A percentile compares a stretch with the other conserved stretches of the same genome.
Conservation (phyloP, 768 basidiomycete species). For the Trametes sanguinea region DNA sequence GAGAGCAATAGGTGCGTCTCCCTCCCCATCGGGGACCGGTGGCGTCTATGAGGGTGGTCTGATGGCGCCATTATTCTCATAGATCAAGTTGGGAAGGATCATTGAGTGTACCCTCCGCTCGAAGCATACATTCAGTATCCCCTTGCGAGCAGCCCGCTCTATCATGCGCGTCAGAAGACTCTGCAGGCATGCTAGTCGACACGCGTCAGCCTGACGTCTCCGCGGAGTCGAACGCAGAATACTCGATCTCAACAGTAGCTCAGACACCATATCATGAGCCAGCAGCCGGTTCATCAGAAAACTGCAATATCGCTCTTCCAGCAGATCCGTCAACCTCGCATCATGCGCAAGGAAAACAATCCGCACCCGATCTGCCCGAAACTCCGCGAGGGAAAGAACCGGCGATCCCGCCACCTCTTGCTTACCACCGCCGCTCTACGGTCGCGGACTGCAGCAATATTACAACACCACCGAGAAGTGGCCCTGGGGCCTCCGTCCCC, state of each 20-base stretch:
- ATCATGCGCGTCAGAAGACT: neutral
- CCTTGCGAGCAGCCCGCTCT: neutral
- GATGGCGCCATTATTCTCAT: too few relatives aligned
- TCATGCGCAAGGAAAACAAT: neutral
- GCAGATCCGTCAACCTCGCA: neutral
- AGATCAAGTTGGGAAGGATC: too few relatives aligned
- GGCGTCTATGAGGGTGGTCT: neutral
- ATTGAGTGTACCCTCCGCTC: too few relatives aligned
- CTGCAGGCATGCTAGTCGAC: neutral
- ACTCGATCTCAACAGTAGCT: neutral
- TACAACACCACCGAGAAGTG: conserved; percentile 6
- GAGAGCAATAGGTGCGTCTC: neutral
- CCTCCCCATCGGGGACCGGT: neutral
- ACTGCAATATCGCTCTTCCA: neutral
- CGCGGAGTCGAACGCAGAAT: neutral
- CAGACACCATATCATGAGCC: too few relatives aligned
- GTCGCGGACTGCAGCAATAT: conserved; percentile 11
- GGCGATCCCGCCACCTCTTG: neutral
- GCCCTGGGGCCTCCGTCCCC: neutral
- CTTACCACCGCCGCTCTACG: conserved; percentile 2
- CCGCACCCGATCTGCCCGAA: neutral
- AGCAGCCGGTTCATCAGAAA: neutral
- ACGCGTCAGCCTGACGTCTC: neutral
- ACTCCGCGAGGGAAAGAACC: neutral
- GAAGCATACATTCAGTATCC: too few relatives aligned